Conservation (phyloP, 805 yeast genomes). For the Metschnikowia dekortorum region DNA sequence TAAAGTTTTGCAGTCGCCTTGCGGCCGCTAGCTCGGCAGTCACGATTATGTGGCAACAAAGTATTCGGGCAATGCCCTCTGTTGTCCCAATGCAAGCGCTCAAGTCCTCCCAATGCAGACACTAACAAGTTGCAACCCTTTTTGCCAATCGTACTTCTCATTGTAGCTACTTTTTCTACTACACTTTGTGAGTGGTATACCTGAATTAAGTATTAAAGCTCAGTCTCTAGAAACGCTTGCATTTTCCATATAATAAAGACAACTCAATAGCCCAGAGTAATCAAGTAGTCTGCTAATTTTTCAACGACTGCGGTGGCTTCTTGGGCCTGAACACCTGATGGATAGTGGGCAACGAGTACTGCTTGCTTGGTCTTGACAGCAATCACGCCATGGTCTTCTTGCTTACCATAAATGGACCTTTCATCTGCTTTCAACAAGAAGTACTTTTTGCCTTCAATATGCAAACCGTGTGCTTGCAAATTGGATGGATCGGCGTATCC, state of each 20-base stretch:
- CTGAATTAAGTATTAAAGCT: background rate
- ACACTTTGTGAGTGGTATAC: background rate
- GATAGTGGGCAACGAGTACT: slow-evolving; percentile 89
- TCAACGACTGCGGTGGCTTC: slow-evolving; percentile 94
- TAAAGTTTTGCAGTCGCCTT: background rate
- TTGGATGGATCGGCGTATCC: slow-evolving; percentile 79
- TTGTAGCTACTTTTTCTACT: background rate
- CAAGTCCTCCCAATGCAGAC: too few species aligned
- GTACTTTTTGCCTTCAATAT: slow-evolving; percentile 80
- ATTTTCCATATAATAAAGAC: background rate
- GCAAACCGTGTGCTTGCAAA: slow-evolving; percentile 83
- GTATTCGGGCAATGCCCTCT: too few species aligned
- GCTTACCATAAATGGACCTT: slow-evolving; percentile 89
- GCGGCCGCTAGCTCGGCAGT: background rate
- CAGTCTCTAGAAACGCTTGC: background rate
- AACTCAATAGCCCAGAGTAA: slow-evolving; percentile 73
- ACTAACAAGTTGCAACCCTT: background rate
- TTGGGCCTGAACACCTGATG: slow-evolving; percentile 85
- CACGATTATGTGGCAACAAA: background rate
- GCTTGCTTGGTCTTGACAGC: slow-evolving; percentile 94
- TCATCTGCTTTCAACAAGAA: slow-evolving; percentile 86
- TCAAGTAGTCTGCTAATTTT: slow-evolving; percentile 91
- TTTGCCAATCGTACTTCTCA: background rate
- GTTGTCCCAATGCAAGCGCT: too few species aligned
- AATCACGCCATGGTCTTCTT: slow-evolving; percentile 81